These are phyloP conservation scores for Suhomyces terraborum DNA, from an alignment of 1,139 yeast species.

Conservation along the genomic window DNA sequence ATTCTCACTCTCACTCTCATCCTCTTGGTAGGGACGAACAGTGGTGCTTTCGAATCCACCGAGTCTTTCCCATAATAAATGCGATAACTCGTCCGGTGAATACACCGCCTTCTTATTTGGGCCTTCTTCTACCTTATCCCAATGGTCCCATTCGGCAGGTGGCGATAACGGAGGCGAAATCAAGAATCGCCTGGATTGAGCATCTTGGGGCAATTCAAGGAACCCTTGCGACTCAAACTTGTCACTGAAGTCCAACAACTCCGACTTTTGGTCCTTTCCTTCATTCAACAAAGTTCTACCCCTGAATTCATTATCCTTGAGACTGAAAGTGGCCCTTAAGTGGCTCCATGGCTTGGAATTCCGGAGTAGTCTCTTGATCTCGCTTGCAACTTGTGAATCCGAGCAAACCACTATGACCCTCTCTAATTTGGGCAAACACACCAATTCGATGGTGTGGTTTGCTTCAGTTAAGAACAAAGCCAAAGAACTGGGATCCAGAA, in stretches of 20 bases:
- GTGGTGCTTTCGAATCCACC: conserved; percentile 43
- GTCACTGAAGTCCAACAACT: background rate
- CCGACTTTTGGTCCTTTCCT: background rate
- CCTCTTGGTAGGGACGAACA: conserved; percentile 34
- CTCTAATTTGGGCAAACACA: conserved; percentile 37
- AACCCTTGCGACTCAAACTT: conserved; percentile 24
- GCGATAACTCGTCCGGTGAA: conserved; percentile 45
- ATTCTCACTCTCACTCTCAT: conserved; percentile 18
- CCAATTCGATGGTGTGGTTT: conserved; percentile 34
- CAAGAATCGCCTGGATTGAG: conserved; percentile 41
- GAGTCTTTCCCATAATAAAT: conserved; percentile 48
- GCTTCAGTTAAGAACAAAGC: conserved; percentile 27
- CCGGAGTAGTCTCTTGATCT: conserved; percentile 23
- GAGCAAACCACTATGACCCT: conserved; percentile 42
- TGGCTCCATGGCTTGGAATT: conserved; percentile 21
- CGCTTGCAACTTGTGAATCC: conserved; percentile 24
- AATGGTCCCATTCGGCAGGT: conserved; percentile 50
- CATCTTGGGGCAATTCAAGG: conserved; percentile 47
- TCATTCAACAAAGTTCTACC: conserved; percentile 7
- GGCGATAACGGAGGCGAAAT: conserved; percentile 54
- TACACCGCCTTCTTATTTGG: conserved; percentile 40
- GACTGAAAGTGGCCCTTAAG: conserved; percentile 32
- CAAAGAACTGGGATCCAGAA: conserved; percentile 31
- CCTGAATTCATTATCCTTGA: conserved; percentile 34
- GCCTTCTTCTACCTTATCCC: conserved; percentile 47